phyloP scores from a whole-genome alignment of 2,329 filamentous ascomycete species.

The Ilyonectria mors-panacis region DNA sequence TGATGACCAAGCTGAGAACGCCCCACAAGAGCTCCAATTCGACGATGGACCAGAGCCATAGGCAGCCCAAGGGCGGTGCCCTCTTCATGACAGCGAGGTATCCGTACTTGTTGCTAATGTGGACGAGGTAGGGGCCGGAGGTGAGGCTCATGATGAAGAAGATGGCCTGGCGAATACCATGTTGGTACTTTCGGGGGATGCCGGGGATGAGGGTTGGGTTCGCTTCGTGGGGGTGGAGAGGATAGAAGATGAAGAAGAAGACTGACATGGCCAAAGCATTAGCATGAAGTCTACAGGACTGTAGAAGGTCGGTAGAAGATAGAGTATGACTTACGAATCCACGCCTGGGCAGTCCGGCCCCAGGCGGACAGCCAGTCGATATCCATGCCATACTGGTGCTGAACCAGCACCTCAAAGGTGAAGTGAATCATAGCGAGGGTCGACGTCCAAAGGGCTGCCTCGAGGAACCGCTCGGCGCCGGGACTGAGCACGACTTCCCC shows the following conservation, averaged over 20 bases:
- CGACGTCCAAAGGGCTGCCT: conserved; percentile 71
- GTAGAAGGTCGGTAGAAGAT: neutral
- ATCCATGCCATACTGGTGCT: conserved; percentile 81
- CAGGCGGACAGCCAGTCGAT: conserved; percentile 72
- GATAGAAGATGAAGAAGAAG: conserved; percentile 69
- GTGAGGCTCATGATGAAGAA: conserved; percentile 75
- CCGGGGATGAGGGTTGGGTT: conserved; percentile 65
- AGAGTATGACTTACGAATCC: conserved; percentile 62
- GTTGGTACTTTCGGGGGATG: conserved; percentile 63
- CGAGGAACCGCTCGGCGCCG: conserved; percentile 66
- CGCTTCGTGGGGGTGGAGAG: conserved; percentile 68
- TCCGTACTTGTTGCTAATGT: conserved; percentile 82
- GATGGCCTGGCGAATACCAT: conserved; percentile 67
- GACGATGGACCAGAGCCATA: conserved; percentile 95
- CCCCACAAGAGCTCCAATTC: conserved; percentile 84
- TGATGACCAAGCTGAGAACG: conserved; percentile 65
- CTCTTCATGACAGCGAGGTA: conserved; percentile 94
- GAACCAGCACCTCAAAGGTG: conserved; percentile 83
- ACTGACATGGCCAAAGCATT: conserved; percentile 55
- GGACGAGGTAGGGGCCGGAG: conserved; percentile 84
- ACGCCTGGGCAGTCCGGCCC: conserved; percentile 66
- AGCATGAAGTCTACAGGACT: conserved; percentile 2
- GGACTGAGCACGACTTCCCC: conserved; percentile 59
- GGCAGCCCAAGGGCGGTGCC: conserved; percentile 87
- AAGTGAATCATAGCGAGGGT: conserved; percentile 81